A percentile compares a stretch with the other conserved stretches of the same genome.
Conservation (phyloP, 768 basidiomycete species). For the Lactarius sanguifluus region DNA sequence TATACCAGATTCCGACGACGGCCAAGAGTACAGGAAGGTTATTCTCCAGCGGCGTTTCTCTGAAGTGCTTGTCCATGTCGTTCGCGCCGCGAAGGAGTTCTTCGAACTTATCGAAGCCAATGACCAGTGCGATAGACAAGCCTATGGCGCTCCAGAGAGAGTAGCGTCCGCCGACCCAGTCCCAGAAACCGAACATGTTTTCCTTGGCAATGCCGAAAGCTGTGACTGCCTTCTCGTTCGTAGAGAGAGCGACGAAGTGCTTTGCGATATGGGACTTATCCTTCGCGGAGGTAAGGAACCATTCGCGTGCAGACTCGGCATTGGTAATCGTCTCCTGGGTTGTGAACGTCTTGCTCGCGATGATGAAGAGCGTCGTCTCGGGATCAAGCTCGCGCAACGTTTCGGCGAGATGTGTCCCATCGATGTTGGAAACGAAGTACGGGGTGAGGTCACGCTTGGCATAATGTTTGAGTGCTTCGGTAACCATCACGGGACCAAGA, state of each 20-base stretch:
- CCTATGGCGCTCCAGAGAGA: slow-evolving; percentile 99
- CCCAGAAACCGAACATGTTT: slow-evolving; percentile 99
- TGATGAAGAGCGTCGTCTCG: slow-evolving; percentile 94
- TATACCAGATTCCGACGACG: slow-evolving; percentile 95
- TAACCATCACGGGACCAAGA: slow-evolving; percentile 98
- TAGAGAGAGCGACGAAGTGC: slow-evolving; percentile 98
- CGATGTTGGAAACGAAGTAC: slow-evolving; percentile 96
- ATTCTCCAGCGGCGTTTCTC: slow-evolving; percentile 77
- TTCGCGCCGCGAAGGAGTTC: slow-evolving; percentile 88
- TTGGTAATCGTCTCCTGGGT: slow-evolving; percentile 99
- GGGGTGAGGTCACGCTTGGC: slow-evolving; percentile 83
- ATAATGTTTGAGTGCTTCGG: slow-evolving; percentile 94
- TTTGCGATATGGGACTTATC: slow-evolving; percentile 94
- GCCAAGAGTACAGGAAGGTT: slow-evolving; percentile 93
- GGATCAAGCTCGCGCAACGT: slow-evolving; percentile 77
- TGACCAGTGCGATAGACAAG: slow-evolving; percentile 86
- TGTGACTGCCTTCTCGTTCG: slow-evolving; percentile 92
- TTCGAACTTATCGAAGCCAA: slow-evolving; percentile 95
- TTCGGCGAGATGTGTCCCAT: slow-evolving; percentile 96
- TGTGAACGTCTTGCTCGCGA: slow-evolving; percentile 99
- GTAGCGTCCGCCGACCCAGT: slow-evolving; percentile 99
- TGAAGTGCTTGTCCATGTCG: slow-evolving; percentile 98
- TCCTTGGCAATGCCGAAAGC: slow-evolving; percentile 85
- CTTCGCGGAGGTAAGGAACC: slow-evolving; percentile 85
- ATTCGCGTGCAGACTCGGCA: slow-evolving; percentile 87